Percentiles rank a stretch among this genome's conserved stretches.
Conservation (phyloP, 1,284 basidiomycete genomes). For the Austroboletus niveus region DNA sequence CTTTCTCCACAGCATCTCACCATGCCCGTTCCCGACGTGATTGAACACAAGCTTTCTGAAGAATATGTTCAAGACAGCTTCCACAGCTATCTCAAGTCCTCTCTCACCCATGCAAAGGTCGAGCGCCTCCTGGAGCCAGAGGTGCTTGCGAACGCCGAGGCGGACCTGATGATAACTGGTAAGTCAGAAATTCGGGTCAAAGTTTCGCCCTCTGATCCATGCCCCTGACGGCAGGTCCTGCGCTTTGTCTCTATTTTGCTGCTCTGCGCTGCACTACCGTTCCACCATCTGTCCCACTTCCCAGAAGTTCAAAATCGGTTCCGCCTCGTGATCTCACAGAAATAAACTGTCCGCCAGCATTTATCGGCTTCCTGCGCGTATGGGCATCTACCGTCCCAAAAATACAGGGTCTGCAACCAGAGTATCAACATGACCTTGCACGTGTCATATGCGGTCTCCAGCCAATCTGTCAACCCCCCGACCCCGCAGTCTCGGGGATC, state of each 20-base stretch:
- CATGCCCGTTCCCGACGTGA: constrained; percentile 16
- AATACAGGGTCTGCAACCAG: constrained; percentile 61
- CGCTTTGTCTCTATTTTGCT: constrained; percentile 63
- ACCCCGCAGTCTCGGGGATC: constrained; percentile 52
- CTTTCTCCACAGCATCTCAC: background rate
- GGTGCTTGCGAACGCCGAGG: constrained; percentile 69
- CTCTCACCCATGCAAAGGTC: constrained; percentile 69
- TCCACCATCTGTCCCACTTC: constrained; percentile 62
- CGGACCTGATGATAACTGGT: constrained; percentile 81
- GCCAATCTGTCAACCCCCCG: constrained; percentile 38
- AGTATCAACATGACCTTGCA: constrained; percentile 76
- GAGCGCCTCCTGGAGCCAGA: constrained; percentile 71
- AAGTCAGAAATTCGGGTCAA: constrained; percentile 40
- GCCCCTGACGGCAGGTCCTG: constrained; percentile 46
- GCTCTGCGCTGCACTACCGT: constrained; percentile 56
- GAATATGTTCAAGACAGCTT: constrained; percentile 70
- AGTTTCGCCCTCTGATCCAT: constrained; percentile 32
- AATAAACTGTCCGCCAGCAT: constrained; percentile 57
- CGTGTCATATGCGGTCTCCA: constrained; percentile 68
- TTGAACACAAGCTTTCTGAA: constrained; percentile 46
- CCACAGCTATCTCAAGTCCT: constrained; percentile 76
- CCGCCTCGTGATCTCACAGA: constrained; percentile 48
- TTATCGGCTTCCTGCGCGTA: constrained; percentile 64
- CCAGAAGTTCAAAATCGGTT: constrained; percentile 39
- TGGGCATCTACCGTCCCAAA: constrained; percentile 66